Conservation (phyloP, 2,329 filamentous ascomycete species). For the Fusarium neocosmosporiellum region DNA sequence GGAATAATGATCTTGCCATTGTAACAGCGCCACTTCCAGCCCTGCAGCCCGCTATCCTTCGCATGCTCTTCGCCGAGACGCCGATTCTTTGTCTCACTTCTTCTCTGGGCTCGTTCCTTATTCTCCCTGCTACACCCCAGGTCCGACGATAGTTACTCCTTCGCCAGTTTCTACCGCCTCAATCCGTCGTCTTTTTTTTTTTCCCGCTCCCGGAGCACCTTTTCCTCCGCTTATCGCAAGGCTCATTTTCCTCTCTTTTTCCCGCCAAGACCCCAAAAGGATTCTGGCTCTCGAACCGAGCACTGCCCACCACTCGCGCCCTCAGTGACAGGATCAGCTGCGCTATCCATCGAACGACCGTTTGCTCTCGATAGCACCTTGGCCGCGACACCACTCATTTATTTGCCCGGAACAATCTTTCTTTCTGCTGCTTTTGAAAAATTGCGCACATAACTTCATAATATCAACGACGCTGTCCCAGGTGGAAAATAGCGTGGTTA, state of each 20-base stretch:
- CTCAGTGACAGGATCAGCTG: slow-evolving; percentile 45
- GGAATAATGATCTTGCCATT: slow-evolving; percentile 44
- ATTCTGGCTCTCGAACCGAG: slow-evolving; percentile 26
- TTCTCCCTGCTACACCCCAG: slow-evolving; percentile 42
- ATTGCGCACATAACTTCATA: slow-evolving; percentile 35
- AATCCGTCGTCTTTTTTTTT: slow-evolving; percentile 12
- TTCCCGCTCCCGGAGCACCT: slow-evolving; percentile 15
- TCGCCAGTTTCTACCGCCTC: slow-evolving; percentile 32
- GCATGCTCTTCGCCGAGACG: slow-evolving; percentile 42
- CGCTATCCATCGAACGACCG: slow-evolving; percentile 43
- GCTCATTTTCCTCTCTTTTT: slow-evolving; percentile 24
- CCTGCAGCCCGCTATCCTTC: slow-evolving; percentile 40
- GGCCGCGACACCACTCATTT: slow-evolving; percentile 40
- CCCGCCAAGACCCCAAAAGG: slow-evolving; percentile 2
- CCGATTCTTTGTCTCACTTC: slow-evolving; percentile 49
- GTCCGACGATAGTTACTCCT: slow-evolving; percentile 38
- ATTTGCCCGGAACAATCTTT: slow-evolving; percentile 13
- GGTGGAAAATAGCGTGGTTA: slow-evolving; percentile 34
- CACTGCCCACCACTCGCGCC: slow-evolving; percentile 28
- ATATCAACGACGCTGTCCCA: slow-evolving; percentile 36
- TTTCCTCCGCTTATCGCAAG: slow-evolving; percentile 14
- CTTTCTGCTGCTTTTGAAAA: slow-evolving; percentile 20
- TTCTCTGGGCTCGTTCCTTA: slow-evolving; percentile 40
- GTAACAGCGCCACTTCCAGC: slow-evolving; percentile 42
- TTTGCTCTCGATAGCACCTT: slow-evolving; percentile 33